Conservation (phyloP, 2,329 filamentous ascomycete species). For the Rhynchosporium agropyri region DNA sequence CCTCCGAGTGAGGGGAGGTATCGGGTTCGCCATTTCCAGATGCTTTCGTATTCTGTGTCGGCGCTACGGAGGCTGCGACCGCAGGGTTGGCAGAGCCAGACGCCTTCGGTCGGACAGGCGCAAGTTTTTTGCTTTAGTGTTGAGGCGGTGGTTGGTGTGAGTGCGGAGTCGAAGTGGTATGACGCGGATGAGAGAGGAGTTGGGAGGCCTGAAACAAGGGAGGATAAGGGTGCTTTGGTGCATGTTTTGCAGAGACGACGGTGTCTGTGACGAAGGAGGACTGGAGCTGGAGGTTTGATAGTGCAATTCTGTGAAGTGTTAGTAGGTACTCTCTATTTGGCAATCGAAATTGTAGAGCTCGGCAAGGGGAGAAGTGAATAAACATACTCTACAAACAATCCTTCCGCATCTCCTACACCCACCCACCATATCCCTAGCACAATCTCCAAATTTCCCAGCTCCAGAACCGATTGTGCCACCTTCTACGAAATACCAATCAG, state of each 20-base stretch:
- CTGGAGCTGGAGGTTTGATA: conserved; percentile 74
- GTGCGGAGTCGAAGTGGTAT: conserved; percentile 46
- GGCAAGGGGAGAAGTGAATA: neutral
- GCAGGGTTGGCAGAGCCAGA: conserved; percentile 88
- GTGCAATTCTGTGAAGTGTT: conserved; percentile 75
- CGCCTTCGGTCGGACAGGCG: conserved; percentile 51
- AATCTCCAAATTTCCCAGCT: conserved; percentile 72
- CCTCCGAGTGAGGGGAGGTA: conserved; percentile 82
- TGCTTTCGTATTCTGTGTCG: conserved; percentile 62
- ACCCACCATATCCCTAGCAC: conserved; percentile 84
- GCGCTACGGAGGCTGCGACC: conserved; percentile 68
- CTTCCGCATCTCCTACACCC: conserved; percentile 78
- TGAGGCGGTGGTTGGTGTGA: conserved; percentile 39
- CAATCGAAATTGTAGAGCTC: neutral
- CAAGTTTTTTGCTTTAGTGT: conserved; percentile 38
- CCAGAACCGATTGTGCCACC: conserved; percentile 53
- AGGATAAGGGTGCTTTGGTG: conserved; percentile 67
- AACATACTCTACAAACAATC: conserved; percentile 80
- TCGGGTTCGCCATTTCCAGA: conserved; percentile 87
- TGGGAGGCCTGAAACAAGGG: conserved; percentile 44
- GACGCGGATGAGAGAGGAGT: conserved; percentile 27
- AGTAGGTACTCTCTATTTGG: neutral
- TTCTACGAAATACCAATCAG: conserved; percentile 63
- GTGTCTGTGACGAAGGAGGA: conserved; percentile 71
- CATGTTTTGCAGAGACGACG: conserved; percentile 80